These are phyloP conservation scores for Teratosphaeria viscida DNA, from an alignment of 2,329 filamentous ascomycete species.

Conservation along the genomic window DNA sequence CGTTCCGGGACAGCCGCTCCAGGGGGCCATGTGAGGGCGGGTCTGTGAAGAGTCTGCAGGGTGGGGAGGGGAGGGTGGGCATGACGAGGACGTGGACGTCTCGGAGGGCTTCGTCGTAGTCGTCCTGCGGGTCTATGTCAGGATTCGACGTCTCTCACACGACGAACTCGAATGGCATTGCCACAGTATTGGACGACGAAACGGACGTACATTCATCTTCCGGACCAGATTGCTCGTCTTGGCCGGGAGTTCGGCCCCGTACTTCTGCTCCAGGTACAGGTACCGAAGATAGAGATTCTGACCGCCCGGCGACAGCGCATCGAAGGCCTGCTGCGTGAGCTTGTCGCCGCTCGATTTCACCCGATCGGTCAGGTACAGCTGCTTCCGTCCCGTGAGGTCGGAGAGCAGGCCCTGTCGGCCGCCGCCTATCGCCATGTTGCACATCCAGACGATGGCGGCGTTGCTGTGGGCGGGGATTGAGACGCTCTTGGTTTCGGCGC, in stretches of 20 bases:
- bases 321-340: slow-evolving; percentile 8
- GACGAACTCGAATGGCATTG: background rate
- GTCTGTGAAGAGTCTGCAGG: slow-evolving; percentile 8
- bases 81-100: slow-evolving; percentile 37
- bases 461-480: slow-evolving; percentile 37
- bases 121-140: slow-evolving; percentile 15
- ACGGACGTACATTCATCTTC: slow-evolving; percentile 25
- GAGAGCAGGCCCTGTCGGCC: slow-evolving; percentile 5
- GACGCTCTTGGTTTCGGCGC: slow-evolving; percentile 32
- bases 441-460: slow-evolving; percentile 36
- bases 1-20: slow-evolving; percentile 8
- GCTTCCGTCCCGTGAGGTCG: slow-evolving; percentile 8
- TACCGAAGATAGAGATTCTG: slow-evolving; percentile 10
- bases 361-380: slow-evolving; percentile 9
- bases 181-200: background rate
- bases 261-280: slow-evolving; percentile 8
- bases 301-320: slow-evolving; percentile 7
- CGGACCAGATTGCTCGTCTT: slow-evolving; percentile 35
- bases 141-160: background rate
- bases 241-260: slow-evolving; percentile 19
- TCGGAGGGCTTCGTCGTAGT: slow-evolving; percentile 35
- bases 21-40: slow-evolving; percentile 7
- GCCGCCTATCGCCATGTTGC: slow-evolving; percentile 6
- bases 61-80: slow-evolving; percentile 32
- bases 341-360: background rate